Conservation (phyloP, 495 filamentous ascomycete genomes). For the Staphylotrichum tortipilum region DNA sequence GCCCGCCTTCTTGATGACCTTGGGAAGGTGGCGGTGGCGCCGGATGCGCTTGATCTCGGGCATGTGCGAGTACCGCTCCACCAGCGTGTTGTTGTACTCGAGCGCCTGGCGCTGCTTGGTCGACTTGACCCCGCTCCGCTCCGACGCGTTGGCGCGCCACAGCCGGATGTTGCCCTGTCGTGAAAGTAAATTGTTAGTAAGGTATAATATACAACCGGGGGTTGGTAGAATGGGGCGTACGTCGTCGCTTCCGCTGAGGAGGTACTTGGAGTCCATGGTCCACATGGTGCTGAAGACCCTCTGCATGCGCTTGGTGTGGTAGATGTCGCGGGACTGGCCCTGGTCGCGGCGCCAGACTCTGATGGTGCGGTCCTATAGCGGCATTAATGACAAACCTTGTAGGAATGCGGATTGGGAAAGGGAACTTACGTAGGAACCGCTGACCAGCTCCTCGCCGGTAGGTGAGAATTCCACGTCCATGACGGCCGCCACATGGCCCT, state of each 20-base stretch:
- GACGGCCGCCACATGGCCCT: conserved; percentile 91
- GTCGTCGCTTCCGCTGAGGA: conserved; percentile 82
- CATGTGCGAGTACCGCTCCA: conserved; percentile 85
- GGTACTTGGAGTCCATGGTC: conserved; percentile 80
- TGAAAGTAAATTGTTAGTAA: background rate
- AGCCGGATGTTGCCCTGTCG: conserved; percentile 70
- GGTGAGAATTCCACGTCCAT: conserved; percentile 96
- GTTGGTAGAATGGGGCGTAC: conserved; percentile 1
- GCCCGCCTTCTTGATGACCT: conserved; percentile 91
- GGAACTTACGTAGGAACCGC: conserved; percentile 75
- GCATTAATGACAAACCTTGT: too few relatives aligned
- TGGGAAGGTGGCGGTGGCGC: conserved; percentile 84
- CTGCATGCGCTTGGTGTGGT: conserved; percentile 98
- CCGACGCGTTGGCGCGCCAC: conserved; percentile 84
- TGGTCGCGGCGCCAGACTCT: conserved; percentile 71
- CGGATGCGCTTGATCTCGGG: conserved; percentile 88
- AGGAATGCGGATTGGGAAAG: too few relatives aligned
- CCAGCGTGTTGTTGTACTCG: conserved; percentile 85
- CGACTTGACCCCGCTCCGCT: conserved; percentile 76
- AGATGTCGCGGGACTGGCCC: conserved; percentile 85
- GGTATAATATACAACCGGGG: background rate
- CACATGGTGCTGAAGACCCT: conserved; percentile 67
- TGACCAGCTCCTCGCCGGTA: conserved; percentile 88
- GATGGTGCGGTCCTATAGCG: conserved; percentile 23
- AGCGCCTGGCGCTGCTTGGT: conserved; percentile 72